Evolutionary conservation across 148 eudicot species (phyloP), one percentile per base, ranked within the genome.

Genomic region (Rhododendron williamsianum): DNA sequence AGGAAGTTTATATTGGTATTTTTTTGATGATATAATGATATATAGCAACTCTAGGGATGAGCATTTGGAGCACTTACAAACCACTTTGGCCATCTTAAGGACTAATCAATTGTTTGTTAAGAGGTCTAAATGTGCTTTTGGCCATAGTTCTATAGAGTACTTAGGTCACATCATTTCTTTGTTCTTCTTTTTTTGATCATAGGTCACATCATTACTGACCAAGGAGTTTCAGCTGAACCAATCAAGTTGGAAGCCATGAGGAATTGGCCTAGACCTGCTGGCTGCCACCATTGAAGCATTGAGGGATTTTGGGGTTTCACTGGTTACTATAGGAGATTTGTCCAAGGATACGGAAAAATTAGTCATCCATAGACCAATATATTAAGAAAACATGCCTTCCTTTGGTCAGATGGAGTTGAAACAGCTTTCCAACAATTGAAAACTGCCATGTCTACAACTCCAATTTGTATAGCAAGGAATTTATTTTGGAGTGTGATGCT

Each of bases 11-110:
- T 81, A 1, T 11, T 81, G 1, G 72, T 81, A 13, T 38, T 81
- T 81, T 7, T 81, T 81, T 81, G 74, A 81, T 58, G 84, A 81
- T 10, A 81, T 58, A 15, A 4, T 81, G 0, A 81, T 81, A 3
- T 81, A 60, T 36, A 81, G 71, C 3, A 13, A 16, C 0, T 1
- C 3, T 4, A 1, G 27, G 65, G 4, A 4, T 1, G 16, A 2
- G 16, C 72, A 81, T 19, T 1, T 81, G 0, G 3, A 33, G 3
- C 46, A 81, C 3, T 15, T 81, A 1, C 6, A 1, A 21, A 1
- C 23, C 0, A 58, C 48, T 36, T 21, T 81, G 1, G 0, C 38
- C 10, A 13, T 35, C 6, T 4, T 81, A 0, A 30, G 25, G 6
- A 2, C 23, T 9, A 4, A 81, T 36, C 45, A 58, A 6, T 16